These are phyloP conservation scores for Lotmaria passim DNA, from an alignment of 208 protist genomes.

Conservation along the genomic window DNA sequence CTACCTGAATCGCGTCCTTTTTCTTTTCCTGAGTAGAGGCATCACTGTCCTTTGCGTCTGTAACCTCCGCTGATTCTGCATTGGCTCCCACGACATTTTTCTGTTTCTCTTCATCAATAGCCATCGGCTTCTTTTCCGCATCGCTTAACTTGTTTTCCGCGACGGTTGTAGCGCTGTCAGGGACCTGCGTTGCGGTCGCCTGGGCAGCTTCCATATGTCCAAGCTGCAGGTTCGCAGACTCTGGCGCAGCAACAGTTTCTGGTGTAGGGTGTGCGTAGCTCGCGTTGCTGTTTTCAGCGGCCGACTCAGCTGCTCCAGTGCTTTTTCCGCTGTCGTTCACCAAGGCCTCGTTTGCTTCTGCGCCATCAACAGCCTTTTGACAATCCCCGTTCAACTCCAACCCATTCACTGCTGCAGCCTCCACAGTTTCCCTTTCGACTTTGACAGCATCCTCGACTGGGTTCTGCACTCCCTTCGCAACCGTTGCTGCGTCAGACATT, in stretches of 20 bases:
- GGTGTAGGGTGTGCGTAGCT: neutral
- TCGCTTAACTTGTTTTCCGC: neutral
- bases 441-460: neutral
- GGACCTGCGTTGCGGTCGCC: too few species aligned
- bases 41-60: neutral
- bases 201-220: too few species aligned
- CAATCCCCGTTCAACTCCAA: neutral
- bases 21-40: neutral
- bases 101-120: neutral
- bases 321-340: neutral
- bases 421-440: neutral
- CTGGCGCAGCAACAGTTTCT: too few species aligned
- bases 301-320: neutral
- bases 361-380: neutral
- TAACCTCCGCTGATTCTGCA: neutral
- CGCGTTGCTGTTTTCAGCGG: neutral
- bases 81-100: too few species aligned
- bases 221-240: too few species aligned
- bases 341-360: neutral
- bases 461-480: neutral
- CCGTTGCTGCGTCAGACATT: constrained; percentile 12
- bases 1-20: neutral
- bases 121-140: neutral
- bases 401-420: neutral
- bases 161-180: too few species aligned